Base-by-base conservation (phyloP, 129 eudicot genomes). In the Flaveria ramosissima region DNA sequence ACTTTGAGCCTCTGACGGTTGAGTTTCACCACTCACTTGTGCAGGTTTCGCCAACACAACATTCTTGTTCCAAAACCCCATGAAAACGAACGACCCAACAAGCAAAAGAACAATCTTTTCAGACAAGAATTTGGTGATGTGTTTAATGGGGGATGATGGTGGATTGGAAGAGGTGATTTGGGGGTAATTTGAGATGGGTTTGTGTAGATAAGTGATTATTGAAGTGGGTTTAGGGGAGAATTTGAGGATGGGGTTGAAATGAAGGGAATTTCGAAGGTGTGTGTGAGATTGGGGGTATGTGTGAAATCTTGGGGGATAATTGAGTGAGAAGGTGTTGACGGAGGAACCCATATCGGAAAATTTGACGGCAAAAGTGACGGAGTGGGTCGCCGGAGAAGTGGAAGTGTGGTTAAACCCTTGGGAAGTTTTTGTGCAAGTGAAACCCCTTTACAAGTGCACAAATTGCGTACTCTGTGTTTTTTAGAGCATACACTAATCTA, bases 1-100 rank as follows among this genome's bases (percentile, higher is more conserved):
- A 23, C 36, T 57, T 63, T 79, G 78, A 70, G 74, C 41, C 21
- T 76, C 88, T 61, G 52, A 65, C 57, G 51, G 75, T 78, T 84
- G 80, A 73, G 46, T 85, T 51, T 51, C 57, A 77, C 65, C 71
- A 20, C n/a, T 68, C 43, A 51, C 74, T 41, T 83, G 82, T 30
- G 72, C 72, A 43, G 92, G 83, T 21, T 64, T 39, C 24, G 98
- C 93, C 26, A 85, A 62, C 3, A 51, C 96, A 68, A 90, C 90
- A 73, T 81, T 81, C 56, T 71, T 55, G 19, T 47, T 75, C 10
- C 78, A 56, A 81, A 36, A 64, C 9, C 96, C 96, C 86, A 85
- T 73, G 73, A 91, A 87, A 48, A 91, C 8, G 43, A 94, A 81
- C n/a, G 96, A 94, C 75, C 96, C 98, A 78, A 91, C 41, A 46